These are phyloP conservation scores for Azolla pinnata DNA, from an alignment of 75 land plant species.

Conservation along the genomic window DNA sequence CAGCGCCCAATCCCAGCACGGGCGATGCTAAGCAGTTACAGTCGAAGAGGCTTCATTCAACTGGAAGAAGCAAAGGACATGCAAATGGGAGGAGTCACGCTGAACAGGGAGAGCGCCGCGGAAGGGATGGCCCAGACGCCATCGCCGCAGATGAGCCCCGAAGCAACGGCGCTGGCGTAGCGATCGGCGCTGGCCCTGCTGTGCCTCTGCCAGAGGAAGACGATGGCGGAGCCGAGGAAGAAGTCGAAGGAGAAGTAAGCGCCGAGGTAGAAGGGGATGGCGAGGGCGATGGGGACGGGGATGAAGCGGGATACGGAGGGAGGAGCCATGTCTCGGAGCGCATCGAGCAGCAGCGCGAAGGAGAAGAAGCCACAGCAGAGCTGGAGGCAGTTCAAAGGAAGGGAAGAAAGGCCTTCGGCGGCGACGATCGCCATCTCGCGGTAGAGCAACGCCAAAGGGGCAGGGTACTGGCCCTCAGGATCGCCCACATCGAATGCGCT, in stretches of 20 bases:
- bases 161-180: constrained; percentile 59
- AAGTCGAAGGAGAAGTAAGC: constrained; percentile 70
- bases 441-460: constrained; percentile 49
- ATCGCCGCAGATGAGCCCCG: constrained; percentile 77
- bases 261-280: constrained; percentile 72
- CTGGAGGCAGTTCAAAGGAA: constrained; percentile 53
- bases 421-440: constrained; percentile 62
- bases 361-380: constrained; percentile 34
- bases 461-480: constrained; percentile 53
- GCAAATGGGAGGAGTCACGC: constrained; percentile 57
- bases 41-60: no score
- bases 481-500: constrained; percentile 47
- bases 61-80: constrained; percentile 37
- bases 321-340: constrained; percentile 30
- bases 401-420: constrained; percentile 47
- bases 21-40: no score
- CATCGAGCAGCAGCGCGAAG: constrained; percentile 35
- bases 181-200: constrained; percentile 37
- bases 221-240: constrained; percentile 57
- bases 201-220: constrained; percentile 45
- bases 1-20: no score
- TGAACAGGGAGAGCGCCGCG: constrained; percentile 44
- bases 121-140: constrained; percentile 72
- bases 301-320: constrained; percentile 26
- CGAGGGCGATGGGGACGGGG: constrained; percentile 78